phyloP scores from a whole-genome alignment of 2,329 filamentous ascomycete genomes.

The Paecilomyces sp. region DNA sequence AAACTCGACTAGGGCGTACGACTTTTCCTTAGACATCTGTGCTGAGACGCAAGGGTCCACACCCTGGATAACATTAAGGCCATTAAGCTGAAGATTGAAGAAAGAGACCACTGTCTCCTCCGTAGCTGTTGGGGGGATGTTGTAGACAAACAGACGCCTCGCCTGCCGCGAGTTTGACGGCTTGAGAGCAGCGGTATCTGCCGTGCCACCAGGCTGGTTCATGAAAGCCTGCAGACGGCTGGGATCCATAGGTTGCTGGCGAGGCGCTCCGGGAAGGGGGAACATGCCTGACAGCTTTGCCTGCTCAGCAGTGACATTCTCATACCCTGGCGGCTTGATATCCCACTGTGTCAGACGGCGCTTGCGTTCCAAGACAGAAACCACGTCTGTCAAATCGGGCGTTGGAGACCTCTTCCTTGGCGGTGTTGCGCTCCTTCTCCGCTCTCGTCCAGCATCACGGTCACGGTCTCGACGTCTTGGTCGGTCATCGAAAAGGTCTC shows the following conservation, averaged over 20 bases:
- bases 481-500: slow-evolving; percentile 58
- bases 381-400: slow-evolving; percentile 81
- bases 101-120: slow-evolving; percentile 74
- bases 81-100: slow-evolving; percentile 95
- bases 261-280: slow-evolving; percentile 86
- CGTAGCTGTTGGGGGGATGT: slow-evolving; percentile 64
- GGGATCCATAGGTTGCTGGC: slow-evolving; percentile 92
- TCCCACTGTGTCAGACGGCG: slow-evolving; percentile 97
- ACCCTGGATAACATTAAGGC: slow-evolving; percentile 82
- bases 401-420: slow-evolving; percentile 92
- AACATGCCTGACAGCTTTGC: slow-evolving; percentile 99
- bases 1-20: slow-evolving; percentile 87
- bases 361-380: slow-evolving; percentile 77
- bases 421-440: slow-evolving; percentile 69
- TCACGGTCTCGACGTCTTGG: slow-evolving; percentile 36
- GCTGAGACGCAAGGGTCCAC: slow-evolving; percentile 78
- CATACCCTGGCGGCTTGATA: slow-evolving; percentile 96
- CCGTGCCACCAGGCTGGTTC: slow-evolving; percentile 69
- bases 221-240: slow-evolving; percentile 92
- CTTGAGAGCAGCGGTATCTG: slow-evolving; percentile 72
- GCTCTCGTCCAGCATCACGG: slow-evolving; percentile 42
- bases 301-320: slow-evolving; percentile 96
- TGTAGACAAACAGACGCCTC: slow-evolving; percentile 83
- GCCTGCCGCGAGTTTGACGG: slow-evolving; percentile 89
- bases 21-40: slow-evolving; percentile 69